These are phyloP conservation scores for Avena sativa DNA, from an alignment of 176 grass and related monocot species.

Conservation along the genomic window DNA sequence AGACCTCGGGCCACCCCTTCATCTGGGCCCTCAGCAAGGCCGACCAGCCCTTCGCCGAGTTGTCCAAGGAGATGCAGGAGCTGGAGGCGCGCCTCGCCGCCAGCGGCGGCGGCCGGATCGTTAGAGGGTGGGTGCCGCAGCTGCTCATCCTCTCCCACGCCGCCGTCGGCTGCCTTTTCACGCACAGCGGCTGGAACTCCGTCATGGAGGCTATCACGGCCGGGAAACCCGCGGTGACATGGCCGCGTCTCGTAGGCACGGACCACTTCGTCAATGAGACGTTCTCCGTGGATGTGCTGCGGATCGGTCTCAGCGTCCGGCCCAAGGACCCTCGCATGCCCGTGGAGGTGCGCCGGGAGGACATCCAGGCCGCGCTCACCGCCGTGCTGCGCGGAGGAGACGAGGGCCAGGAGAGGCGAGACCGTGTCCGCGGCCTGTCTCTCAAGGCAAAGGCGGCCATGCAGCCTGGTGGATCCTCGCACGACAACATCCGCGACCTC, in stretches of 20 bases:
- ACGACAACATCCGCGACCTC: conserved; percentile 28
- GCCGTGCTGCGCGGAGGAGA: conserved; percentile 46
- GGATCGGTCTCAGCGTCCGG: conserved; percentile 56
- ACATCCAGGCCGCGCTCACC: conserved; percentile 34
- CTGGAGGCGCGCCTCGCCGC: too few relatives aligned
- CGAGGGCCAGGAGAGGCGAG: conserved; percentile 43
- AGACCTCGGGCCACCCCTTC: conserved; percentile 38
- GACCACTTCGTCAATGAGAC: conserved; percentile 74
- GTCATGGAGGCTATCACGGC: not conserved
- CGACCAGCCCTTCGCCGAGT: not conserved
- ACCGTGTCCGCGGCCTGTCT: not conserved
- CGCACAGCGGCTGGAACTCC: not conserved
- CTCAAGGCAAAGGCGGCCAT: conserved; percentile 19
- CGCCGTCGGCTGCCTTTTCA: conserved; percentile 32
- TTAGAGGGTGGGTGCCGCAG: conserved; percentile 70
- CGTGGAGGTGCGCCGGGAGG: too few relatives aligned
- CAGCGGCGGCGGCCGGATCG: conserved; percentile 6
- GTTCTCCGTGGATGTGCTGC: conserved; percentile 56
- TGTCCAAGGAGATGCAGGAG: too few relatives aligned
- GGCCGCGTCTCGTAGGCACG: conserved; percentile 41
- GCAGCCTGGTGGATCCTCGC: conserved; percentile 45
- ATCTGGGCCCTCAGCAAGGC: conserved; percentile 37
- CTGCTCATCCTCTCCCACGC: conserved; percentile 61
- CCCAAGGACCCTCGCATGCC: not conserved
- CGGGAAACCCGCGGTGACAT: conserved; percentile 55